Conservation (phyloP, 225 moss, liverwort and hornwort genomes). For the Ulota crispa region DNA sequence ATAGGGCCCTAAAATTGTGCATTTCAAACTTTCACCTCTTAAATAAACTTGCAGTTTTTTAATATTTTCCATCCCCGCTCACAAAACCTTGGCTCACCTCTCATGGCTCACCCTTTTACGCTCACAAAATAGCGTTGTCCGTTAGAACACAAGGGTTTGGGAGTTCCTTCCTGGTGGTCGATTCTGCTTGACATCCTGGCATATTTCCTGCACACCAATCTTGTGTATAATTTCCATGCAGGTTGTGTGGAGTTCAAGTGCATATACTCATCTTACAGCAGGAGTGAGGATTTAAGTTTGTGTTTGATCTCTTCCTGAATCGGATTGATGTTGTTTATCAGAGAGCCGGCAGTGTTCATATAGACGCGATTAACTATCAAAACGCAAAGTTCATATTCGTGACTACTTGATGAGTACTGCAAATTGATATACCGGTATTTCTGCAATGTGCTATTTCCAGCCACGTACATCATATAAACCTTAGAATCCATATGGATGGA, state of each 20-base stretch:
- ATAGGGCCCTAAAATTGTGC: too few species aligned
- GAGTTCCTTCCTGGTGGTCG: neutral
- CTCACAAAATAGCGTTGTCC: too few species aligned
- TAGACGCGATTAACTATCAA: too few species aligned
- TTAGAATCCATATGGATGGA: neutral
- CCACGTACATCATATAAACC: neutral
- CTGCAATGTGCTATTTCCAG: neutral
- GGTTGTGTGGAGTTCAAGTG: neutral
- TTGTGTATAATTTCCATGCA: constrained; percentile 6
- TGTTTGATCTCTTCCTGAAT: neutral
- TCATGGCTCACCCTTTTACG: too few species aligned
- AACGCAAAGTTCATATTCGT: neutral
- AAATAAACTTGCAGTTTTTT: too few species aligned
- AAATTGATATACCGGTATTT: neutral
- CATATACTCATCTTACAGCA: neutral
- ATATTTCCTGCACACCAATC: neutral
- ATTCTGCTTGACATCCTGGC: neutral
- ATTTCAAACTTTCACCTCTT: too few species aligned
- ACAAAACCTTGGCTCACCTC: too few species aligned
- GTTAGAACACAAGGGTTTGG: neutral
- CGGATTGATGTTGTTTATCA: neutral
- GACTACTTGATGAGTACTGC: neutral
- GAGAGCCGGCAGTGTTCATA: neutral
- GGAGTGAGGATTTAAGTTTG: neutral
- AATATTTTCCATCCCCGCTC: too few species aligned